Conservation (phyloP, 2,329 filamentous ascomycete genomes). For the Knufia fluminis region DNA sequence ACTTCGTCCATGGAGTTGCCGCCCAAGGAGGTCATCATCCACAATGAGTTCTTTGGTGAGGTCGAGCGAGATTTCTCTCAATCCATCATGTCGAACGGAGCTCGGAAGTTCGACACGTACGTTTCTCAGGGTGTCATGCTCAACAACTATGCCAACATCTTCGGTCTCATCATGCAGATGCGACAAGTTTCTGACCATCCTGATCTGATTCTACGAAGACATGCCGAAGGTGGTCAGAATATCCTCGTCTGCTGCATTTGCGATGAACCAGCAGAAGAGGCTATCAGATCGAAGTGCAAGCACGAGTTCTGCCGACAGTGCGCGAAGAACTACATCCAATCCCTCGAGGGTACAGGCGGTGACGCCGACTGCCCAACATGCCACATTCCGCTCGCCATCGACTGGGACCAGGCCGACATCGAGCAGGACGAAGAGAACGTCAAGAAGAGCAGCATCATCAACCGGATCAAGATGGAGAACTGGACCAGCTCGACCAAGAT, state of each 20-base stretch:
- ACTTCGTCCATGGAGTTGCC: constrained; percentile 93
- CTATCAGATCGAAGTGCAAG: constrained; percentile 81
- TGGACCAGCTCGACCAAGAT: constrained; percentile 99
- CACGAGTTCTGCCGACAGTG: constrained; percentile 86
- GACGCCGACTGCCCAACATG: constrained; percentile 68
- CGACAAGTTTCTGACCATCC: constrained; percentile 95
- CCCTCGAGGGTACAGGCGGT: constrained; percentile 52
- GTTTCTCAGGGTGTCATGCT: constrained; percentile 88
- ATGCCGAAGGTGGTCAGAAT: constrained; percentile 77
- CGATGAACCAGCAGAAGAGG: constrained; percentile 91
- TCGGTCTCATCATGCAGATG: constrained; percentile 99
- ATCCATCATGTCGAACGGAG: constrained; percentile 88
- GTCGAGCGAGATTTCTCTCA: constrained; percentile 91
- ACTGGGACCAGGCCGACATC: constrained; percentile 89
- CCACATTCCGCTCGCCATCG: constrained; percentile 80
- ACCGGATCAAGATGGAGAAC: constrained; percentile 96
- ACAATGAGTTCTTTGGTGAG: constrained; percentile 93
- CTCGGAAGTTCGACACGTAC: constrained; percentile 88
- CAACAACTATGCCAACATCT: constrained; percentile 98
- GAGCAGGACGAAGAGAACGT: constrained; percentile 79
- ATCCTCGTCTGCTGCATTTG: constrained; percentile 88
- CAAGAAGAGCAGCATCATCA: constrained; percentile 96
- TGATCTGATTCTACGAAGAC: constrained; percentile 84
- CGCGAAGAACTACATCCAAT: constrained; percentile 69
- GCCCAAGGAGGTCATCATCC: constrained; percentile 83